Evolutionary conservation across 2,329 filamentous ascomycete species (phyloP), one percentile per base, ranked within the genome.

Genomic region (Microthyrium microscopicum): DNA sequence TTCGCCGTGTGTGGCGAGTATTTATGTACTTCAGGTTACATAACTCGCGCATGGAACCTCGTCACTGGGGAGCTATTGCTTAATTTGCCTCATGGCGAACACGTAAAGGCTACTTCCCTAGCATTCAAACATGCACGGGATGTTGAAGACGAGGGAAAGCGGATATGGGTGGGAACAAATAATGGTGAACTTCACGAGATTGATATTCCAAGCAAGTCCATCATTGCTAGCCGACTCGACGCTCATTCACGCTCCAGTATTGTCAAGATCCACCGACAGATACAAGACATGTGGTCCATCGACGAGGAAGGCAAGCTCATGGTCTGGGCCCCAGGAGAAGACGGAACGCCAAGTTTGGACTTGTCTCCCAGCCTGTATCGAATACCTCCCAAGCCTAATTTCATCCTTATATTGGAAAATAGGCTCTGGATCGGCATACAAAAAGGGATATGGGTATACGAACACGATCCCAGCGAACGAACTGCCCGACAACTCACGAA

Each of bases 201-300:
- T 28, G 85, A 98, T 50, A 70, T 95, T 35, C 60, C 64, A 2
- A 75, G 73, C 1, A 76, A 85, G 47, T 71, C 67, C 22, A 64
- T 93, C 29, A 62, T 81, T 11, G 63, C 68, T 19, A 77, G 68
- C 13, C 81, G 78, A 45, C 58, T 68, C 2, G 73, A 65, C 32
- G 79, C 80, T 2, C 89, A 95, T 46, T 72, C 74, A 5, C 73
- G 81, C 26, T 68, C 73, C 40, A 81, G 92, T 44, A 69, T 98
- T 32, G 70, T 81, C 41, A 82, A 75, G 45, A 92, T 98, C 26
- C 78, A 82, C 49, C 73, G 89, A 25, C 78, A 91, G 52, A 77
- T 73, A 40, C 82, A 83, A 43, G 81, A 94, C 47, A 70, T 98
- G 51, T 98, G 89, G 89, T 85, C 85, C 0, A 54, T 98, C 30